Percentiles rank a stretch among this genome's conserved stretches.
phyloP scores from a whole-genome alignment of 2,329 filamentous ascomycete species.

The Bretziella fagacearum region DNA sequence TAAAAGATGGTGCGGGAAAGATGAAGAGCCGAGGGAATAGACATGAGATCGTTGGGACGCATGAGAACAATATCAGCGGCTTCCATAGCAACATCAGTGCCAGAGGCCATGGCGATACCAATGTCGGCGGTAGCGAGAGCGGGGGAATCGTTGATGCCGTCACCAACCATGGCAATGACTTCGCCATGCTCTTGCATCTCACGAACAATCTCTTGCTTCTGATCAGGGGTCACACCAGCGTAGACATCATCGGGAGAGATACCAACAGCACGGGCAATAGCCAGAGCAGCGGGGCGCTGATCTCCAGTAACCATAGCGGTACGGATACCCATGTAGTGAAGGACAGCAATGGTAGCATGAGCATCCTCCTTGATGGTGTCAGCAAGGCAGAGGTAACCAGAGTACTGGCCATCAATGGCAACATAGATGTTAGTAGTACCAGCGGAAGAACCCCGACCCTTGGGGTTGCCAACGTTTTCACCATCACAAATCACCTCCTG shows the following conservation, averaged over 20 bases:
- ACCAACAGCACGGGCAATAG: slow-evolving; percentile 68
- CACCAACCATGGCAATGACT: slow-evolving; percentile 88
- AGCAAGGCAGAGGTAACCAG: slow-evolving; percentile 66
- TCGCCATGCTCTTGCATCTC: slow-evolving; percentile 58
- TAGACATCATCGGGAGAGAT: slow-evolving; percentile 61
- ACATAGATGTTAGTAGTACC: slow-evolving; percentile 86
- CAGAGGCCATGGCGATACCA: slow-evolving; percentile 80
- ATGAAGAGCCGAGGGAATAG: slow-evolving; percentile 73
- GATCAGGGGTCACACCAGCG: slow-evolving; percentile 74
- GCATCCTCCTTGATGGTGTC: slow-evolving; percentile 87
- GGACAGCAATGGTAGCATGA: slow-evolving; percentile 59
- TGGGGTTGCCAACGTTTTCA: slow-evolving; percentile 26
- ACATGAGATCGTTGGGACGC: slow-evolving; percentile 78
- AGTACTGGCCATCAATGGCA: slow-evolving; percentile 66
- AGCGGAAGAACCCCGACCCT: slow-evolving; percentile 28
- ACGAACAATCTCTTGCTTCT: slow-evolving; percentile 76
- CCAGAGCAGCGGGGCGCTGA: slow-evolving; percentile 64
- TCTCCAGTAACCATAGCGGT: slow-evolving; percentile 91
- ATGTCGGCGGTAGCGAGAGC: slow-evolving; percentile 84
- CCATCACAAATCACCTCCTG: slow-evolving; percentile 45
- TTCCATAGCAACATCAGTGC: slow-evolving; percentile 95
- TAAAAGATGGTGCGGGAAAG: slow-evolving; percentile 73
- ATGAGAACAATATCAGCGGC: slow-evolving; percentile 93
- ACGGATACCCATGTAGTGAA: slow-evolving; percentile 70
- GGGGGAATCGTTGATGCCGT: slow-evolving; percentile 96